Conservation (phyloP, 2,329 filamentous ascomycete species). For the Colletotrichum sp. region DNA sequence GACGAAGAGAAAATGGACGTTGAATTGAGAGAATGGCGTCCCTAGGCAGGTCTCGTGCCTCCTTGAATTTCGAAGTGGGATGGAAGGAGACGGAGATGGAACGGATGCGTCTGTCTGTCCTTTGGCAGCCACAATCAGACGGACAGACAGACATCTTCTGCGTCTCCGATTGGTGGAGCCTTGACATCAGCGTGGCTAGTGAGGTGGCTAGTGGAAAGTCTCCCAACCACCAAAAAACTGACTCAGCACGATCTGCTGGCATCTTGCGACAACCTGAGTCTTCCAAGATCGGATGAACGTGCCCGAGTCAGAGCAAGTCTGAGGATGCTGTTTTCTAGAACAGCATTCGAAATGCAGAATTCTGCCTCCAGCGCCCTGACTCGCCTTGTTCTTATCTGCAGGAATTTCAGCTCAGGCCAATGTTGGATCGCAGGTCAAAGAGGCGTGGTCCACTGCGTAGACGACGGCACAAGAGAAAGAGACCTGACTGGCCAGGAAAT, state of each 20-base stretch:
- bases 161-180: slow-evolving; percentile 6
- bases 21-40: neutral
- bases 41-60: slow-evolving; percentile 8
- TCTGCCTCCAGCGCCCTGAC: neutral
- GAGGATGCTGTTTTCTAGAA: neutral
- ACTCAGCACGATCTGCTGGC: neutral
- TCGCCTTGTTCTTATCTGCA: neutral
- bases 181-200: neutral
- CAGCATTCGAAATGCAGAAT: neutral
- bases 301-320: slow-evolving; percentile 4
- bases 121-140: slow-evolving; percentile 3
- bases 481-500: neutral
- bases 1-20: neutral
- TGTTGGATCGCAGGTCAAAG: neutral
- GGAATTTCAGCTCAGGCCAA: neutral
- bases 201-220: neutral
- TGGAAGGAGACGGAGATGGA: neutral
- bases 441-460: neutral
- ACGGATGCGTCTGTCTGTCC: slow-evolving; percentile 9
- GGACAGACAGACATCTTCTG: neutral
- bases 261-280: neutral
- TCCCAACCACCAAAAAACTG: neutral
- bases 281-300: slow-evolving; percentile 8
- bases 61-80: slow-evolving; percentile 12
- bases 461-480: neutral